Conservation (phyloP, 257 asterid species). For the Solanum verrucosum region DNA sequence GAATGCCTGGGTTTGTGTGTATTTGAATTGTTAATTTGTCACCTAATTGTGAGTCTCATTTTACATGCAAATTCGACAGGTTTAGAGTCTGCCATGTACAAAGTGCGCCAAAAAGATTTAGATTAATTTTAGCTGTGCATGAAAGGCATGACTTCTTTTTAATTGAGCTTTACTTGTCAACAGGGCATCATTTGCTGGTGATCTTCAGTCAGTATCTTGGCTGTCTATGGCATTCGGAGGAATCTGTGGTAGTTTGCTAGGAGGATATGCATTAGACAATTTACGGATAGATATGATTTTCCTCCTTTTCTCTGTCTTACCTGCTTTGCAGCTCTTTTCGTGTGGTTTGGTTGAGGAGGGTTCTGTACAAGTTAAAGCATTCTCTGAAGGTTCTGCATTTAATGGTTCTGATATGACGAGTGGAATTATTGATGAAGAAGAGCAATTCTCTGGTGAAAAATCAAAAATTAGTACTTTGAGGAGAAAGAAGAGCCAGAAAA, state of each 20-base stretch:
- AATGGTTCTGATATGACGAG: conserved; percentile 29
- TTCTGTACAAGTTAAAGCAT: conserved; percentile 19
- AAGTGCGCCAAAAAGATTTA: neutral
- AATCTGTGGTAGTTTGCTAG: conserved; percentile 81
- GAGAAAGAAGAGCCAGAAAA: conserved; percentile 60
- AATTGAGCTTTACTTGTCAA: conserved; percentile 14
- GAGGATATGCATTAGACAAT: conserved; percentile 71
- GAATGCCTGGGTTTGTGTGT: neutral
- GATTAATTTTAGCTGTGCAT: neutral
- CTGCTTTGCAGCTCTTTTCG: conserved; percentile 70
- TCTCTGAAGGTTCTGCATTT: conserved; percentile 22
- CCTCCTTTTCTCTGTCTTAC: conserved; percentile 64
- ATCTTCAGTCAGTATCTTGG: conserved; percentile 97
- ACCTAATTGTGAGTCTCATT: neutral
- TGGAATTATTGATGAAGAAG: conserved; percentile 21
- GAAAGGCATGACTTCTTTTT: neutral
- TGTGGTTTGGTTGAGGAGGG: conserved; percentile 73
- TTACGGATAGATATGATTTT: conserved; percentile 52
- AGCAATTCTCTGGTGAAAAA: conserved; percentile 19
- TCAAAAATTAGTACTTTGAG: conserved; percentile 28
- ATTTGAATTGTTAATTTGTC: neutral
- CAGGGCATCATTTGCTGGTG: conserved; percentile 96
- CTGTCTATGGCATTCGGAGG: conserved; percentile 98
- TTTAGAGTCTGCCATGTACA: neutral
- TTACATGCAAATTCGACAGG: neutral